Base-by-base conservation (phyloP, 495 filamentous ascomycete species). In the Penicillium crystallinum region DNA sequence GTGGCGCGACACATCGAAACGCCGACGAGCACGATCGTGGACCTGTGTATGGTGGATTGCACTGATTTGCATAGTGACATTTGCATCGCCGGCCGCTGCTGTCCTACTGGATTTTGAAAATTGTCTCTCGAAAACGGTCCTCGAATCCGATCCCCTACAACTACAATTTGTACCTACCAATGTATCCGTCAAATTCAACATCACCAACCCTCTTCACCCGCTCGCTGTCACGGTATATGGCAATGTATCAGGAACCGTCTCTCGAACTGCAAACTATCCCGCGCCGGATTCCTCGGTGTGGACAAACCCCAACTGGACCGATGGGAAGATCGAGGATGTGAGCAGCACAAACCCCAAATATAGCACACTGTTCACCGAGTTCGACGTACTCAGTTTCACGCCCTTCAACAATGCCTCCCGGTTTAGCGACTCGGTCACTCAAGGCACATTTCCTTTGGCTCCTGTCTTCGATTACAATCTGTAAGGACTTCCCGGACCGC, bases 221-320 rank as follows among this genome's bases (percentile, higher is more conserved):
- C 73, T 98, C 25, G 81, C 81, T 50, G 71, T 97, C 23, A 96
- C 84, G 1, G 82, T 96, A 18, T 97, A 89, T 71, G 91, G 91
- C 19, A 96, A 97, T 68, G 90, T 97, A 18, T 85, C 84, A 22
- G 93, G 93, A 7, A 72, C 71, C 14, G 64, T 69, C 15, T 70
- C 71, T 47, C 37, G 55, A 27, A 61, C 74, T 18, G 44, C 67
- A 4, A 53, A 65, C 14, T 75, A 82, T 51, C 88, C 88, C 36
- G 49, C 73, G 4, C 63, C 69, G 36, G 64, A 79, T 39, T 70
- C 79, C 56, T 62, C 74, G 4, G 61, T 67, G 40, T 82, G 85
- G 74, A 59, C 40, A 1, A 75, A 89, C 61, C 57, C 72, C 0
- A 83, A 77, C 36, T 67, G 74, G 43, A 83, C 80, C 2, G 72